phyloP scores from a whole-genome alignment of 108 stramenopile genomes.

The Discostella pseudostelligera region DNA sequence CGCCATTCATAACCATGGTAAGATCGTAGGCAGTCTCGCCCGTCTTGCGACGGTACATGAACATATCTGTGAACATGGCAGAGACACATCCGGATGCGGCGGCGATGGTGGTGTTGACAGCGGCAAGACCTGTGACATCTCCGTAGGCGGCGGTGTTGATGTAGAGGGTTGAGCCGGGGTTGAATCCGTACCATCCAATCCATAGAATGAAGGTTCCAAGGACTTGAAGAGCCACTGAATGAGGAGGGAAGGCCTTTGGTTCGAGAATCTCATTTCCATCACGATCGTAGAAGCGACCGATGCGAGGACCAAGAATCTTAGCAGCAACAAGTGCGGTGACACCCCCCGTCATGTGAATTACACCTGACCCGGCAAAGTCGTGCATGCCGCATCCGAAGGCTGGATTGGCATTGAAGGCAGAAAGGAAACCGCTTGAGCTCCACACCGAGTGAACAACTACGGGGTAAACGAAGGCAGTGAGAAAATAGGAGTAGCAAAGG shows the following conservation, averaged over 20 bases:
- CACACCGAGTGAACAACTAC: constrained; percentile 83
- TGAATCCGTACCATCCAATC: constrained; percentile 98
- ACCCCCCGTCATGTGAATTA: constrained; percentile 81
- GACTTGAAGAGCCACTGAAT: constrained; percentile 82
- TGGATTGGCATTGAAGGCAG: constrained; percentile 51
- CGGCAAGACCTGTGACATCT: constrained; percentile 62
- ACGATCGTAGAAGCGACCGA: constrained; percentile 79
- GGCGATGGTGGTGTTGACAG: constrained; percentile 81
- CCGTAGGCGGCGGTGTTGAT: constrained; percentile 41
- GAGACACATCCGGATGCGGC: constrained; percentile 78
- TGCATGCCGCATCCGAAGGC: constrained; percentile 67
- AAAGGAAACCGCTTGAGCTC: constrained; percentile 70
- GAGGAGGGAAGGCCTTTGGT: constrained; percentile 69
- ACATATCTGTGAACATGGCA: constrained; percentile 72
- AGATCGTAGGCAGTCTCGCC: constrained; percentile 78
- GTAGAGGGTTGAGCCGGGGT: constrained; percentile 74
- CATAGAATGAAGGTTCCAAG: constrained; percentile 87
- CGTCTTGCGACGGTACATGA: constrained; percentile 44
- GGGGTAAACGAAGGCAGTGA: constrained; percentile 88
- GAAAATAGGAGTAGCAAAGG: constrained; percentile 64
- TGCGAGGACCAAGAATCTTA: constrained; percentile 81
- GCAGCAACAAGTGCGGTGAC: constrained; percentile 81
- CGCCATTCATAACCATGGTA: constrained; percentile 83
- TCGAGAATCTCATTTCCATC: constrained; percentile 63
- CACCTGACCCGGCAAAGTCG: constrained; percentile 76